Conservation (phyloP, 305 asterid species). For the Rubia occidens region DNA sequence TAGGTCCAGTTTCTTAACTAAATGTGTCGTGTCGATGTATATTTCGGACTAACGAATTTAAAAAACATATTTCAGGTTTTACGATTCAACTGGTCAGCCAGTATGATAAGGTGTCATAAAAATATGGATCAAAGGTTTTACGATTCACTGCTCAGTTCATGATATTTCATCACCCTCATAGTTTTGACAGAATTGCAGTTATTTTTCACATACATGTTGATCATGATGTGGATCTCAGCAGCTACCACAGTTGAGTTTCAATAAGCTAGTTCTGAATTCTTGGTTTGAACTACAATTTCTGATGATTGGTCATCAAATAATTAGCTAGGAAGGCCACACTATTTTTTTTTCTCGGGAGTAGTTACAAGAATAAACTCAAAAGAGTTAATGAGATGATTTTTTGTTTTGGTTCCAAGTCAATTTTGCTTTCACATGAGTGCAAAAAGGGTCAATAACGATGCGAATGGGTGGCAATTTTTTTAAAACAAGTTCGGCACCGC, state of each 20-base stretch:
- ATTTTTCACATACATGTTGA: background rate
- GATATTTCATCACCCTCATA: conserved; percentile 1
- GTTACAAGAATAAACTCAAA: background rate
- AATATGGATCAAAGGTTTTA: background rate
- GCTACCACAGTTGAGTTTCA: background rate
- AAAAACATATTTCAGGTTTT: conserved; percentile 7
- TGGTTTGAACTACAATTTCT: background rate
- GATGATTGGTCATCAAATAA: background rate
- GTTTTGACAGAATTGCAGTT: background rate
- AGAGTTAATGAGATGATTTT: background rate
- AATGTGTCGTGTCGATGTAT: background rate
- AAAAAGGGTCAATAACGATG: background rate
- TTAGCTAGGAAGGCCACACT: background rate
- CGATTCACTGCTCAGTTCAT: conserved; percentile 1
- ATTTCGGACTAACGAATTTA: background rate
- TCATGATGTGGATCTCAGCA: conserved; percentile 8
- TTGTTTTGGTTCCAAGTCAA: background rate
- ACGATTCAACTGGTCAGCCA: background rate
- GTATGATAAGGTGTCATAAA: background rate
- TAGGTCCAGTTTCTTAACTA: background rate
- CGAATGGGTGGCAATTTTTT: too few species aligned
- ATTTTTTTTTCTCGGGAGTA: background rate
- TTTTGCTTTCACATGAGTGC: background rate
- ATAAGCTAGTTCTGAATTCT: background rate
- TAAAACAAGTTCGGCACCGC: too few species aligned